A percentile compares a stretch with the other conserved stretches of the same genome.
These are phyloP conservation scores for Boletus tomentosulus DNA, from an alignment of 768 basidiomycete species.

Conservation along the genomic window DNA sequence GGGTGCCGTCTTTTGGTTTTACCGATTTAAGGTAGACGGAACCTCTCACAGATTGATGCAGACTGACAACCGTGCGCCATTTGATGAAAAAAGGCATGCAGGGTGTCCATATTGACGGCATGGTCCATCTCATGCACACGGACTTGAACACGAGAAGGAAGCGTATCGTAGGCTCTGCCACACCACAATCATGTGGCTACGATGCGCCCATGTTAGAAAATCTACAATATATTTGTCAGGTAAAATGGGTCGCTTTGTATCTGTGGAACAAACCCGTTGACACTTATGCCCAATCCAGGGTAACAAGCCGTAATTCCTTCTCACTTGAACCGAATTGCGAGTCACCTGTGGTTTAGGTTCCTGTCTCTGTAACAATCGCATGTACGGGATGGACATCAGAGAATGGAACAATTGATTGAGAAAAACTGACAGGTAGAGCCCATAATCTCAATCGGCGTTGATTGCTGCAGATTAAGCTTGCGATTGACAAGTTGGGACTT, in stretches of 20 bases:
- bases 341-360: background rate
- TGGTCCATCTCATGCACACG: background rate
- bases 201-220: background rate
- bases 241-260: background rate
- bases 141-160: background rate
- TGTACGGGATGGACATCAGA: background rate
- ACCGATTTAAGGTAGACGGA: conserved; percentile 17
- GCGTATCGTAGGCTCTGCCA: background rate
- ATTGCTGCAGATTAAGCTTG: background rate
- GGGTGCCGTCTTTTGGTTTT: conserved; percentile 3
- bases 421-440: background rate
- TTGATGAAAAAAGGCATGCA: conserved; percentile 1
- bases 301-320: background rate
- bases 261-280: conserved; percentile 3
- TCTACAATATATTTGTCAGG: conserved; percentile 3
- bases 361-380: background rate
- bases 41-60: conserved; percentile 9
- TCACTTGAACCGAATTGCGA: background rate
- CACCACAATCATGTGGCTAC: background rate
- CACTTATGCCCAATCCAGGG: background rate
- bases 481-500: background rate
- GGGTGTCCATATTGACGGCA: background rate
- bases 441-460: background rate
- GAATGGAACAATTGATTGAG: background rate
- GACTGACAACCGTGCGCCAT: background rate